Evolutionary conservation across 2,329 filamentous ascomycete genomes (phyloP).

Genomic region (Beauveria pseudobassiana): DNA sequence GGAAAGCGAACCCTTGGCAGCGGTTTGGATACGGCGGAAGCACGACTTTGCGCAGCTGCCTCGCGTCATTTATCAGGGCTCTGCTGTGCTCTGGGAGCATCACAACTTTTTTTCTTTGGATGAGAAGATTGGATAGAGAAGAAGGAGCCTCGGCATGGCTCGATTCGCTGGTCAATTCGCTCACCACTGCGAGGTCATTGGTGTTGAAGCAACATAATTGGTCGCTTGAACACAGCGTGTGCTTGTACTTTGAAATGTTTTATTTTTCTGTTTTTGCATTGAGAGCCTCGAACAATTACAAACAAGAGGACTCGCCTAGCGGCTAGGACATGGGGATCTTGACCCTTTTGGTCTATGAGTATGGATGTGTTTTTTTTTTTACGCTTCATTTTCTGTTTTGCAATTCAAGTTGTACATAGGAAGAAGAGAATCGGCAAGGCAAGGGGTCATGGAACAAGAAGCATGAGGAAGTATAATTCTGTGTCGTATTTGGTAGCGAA

Average conservation of each 20-base stretch:
- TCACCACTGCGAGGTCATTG: neutral
- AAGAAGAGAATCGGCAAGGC: neutral
- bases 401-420: conserved; percentile 1
- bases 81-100: neutral
- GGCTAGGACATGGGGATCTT: neutral
- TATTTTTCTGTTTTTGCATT: conserved; percentile 8
- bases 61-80: no score
- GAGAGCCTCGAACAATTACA: conserved; percentile 1
- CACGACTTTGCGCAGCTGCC: neutral
- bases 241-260: conserved; percentile 6
- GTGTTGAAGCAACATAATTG: neutral
- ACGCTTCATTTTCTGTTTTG: neutral
- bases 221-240: neutral
- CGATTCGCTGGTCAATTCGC: neutral
- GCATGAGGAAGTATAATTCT: conserved; percentile 6
- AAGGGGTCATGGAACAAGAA: neutral
- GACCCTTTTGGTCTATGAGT: neutral
- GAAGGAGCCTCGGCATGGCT: neutral
- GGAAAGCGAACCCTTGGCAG: neutral
- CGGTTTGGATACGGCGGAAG: neutral
- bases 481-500: conserved; percentile 7
- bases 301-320: conserved; percentile 10
- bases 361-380: conserved; percentile 1
- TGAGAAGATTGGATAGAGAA: conserved; percentile 5
- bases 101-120: neutral